These are phyloP conservation scores for Metschnikowia bowlesiae DNA, from an alignment of 805 yeast genomes.

Conservation along the genomic window DNA sequence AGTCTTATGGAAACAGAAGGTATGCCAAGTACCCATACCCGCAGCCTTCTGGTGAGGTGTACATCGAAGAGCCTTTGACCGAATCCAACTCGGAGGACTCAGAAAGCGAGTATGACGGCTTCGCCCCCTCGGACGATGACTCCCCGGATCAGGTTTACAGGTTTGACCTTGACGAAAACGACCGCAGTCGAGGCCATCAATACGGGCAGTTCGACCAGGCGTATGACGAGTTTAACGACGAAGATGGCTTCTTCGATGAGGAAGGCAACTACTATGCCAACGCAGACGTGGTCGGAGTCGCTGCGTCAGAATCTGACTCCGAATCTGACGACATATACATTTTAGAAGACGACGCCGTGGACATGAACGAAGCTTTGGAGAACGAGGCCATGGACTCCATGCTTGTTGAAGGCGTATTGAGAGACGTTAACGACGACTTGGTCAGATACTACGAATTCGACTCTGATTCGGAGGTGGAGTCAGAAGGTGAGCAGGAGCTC, in stretches of 20 bases:
- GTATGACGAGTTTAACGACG: background rate
- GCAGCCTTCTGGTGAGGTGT: constrained; percentile 33
- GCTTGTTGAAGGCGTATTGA: constrained; percentile 24
- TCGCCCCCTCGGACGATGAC: constrained; percentile 19
- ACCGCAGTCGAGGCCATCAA: background rate
- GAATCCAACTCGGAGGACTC: constrained; percentile 25
- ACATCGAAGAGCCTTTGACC: constrained; percentile 42
- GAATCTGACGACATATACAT: constrained; percentile 14
- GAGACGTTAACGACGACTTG: constrained; percentile 23
- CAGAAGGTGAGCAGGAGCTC: constrained; percentile 10
- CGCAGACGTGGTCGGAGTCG: background rate
- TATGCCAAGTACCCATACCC: constrained; percentile 32
- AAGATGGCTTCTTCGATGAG: background rate
- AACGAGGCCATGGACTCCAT: constrained; percentile 30
- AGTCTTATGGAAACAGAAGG: constrained; percentile 12
- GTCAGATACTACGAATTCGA: constrained; percentile 23
- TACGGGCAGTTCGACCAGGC: too few relatives aligned
- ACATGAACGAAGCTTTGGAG: constrained; percentile 36
- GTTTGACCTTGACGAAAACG: constrained; percentile 23
- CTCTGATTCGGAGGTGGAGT: constrained; percentile 12
- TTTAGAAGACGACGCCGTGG: constrained; percentile 27
- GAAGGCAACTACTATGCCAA: background rate
- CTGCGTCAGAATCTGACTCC: background rate
- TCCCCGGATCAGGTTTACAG: constrained; percentile 26
- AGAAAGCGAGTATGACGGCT: constrained; percentile 20